Evolutionary conservation across 2,329 filamentous ascomycete genomes (phyloP), one percentile per base, ranked within the genome.

Genomic region (Lachnellula cervina): DNA sequence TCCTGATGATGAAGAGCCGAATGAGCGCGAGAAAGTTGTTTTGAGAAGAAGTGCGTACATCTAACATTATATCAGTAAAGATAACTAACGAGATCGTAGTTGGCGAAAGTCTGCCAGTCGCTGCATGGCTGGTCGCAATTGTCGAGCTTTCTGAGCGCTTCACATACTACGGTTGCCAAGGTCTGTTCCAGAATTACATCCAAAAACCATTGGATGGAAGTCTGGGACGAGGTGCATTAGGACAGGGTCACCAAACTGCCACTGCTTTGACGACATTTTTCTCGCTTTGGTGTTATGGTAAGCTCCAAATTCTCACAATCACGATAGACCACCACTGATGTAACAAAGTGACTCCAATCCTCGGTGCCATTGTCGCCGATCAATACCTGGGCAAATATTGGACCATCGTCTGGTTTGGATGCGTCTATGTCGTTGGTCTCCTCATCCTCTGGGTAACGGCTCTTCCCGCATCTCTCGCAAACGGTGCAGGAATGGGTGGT

Each of bases 81-180:
- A n/a, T n/a, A n/a, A 5, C 17, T 9, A 17, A 45, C 9, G 17
- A 13, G 7, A 9, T 38, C 8, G 32, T n/a, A 59, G 56, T 58
- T 44, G 57, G 56, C 19, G 58, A 60, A 21, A 57, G 43, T 32
- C 47, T 62, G 7, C 58, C 60, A 6, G 16, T 54, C 34, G 23
- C 56, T 17, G 54, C 58, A 21, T 60, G 60, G 55, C 82, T 78
- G 9, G 76, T 86, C 50, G 81, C 79, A 1, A 79, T 86, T 61
- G 77, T 85, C 48, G 83, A 86, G 69, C 68, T 86, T 48, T 84
- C 80, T 68, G 83, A 86, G 69, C 77, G 82, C 17, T 86, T 85
- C 65, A 80, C 80, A 5, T 87, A 83, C 72, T 86, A 86, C 64
- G 84, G 84, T 40, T 82, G 80, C 8, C 81, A 79, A 16, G 77